Evolutionary conservation across 768 basidiomycete genomes (phyloP).

Genomic region (Naganishia vishniacii): DNA sequence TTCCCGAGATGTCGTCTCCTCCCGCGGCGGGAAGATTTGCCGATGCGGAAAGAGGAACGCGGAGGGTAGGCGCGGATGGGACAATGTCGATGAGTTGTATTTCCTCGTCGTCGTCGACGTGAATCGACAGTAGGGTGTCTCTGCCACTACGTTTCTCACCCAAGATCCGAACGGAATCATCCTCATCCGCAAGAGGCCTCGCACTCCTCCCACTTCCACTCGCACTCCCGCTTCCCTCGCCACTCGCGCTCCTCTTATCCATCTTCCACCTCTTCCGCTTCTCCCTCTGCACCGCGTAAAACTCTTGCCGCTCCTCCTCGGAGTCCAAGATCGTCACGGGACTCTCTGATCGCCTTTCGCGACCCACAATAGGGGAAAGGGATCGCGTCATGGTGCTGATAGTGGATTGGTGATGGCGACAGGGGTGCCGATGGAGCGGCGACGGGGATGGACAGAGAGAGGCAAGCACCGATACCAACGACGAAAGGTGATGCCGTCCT

Average conservation of each 20-base stretch:
- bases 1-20: neutral
- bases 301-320: conserved; percentile 7
- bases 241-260: conserved; percentile 8
- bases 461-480: neutral
- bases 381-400: neutral
- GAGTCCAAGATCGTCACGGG: conserved; percentile 14
- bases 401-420: no score
- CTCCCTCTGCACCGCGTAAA: conserved; percentile 9
- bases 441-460: neutral
- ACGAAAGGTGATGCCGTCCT: neutral
- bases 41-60: neutral
- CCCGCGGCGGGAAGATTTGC: neutral
- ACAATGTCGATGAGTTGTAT: neutral
- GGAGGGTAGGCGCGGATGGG: neutral
- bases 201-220: neutral
- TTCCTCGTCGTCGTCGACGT: neutral
- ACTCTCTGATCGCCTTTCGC: neutral
- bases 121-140: neutral
- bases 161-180: conserved; percentile 3
- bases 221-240: conserved; percentile 2
- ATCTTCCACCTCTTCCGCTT: conserved; percentile 1
- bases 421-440: neutral
- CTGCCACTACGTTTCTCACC: neutral
- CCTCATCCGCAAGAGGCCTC: neutral
- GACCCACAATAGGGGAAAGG: no score